A percentile compares a stretch with the other conserved stretches of the same genome.
Evolutionary conservation across 345 rosid species (phyloP).

Genomic region (Aurinia saxatilis): DNA sequence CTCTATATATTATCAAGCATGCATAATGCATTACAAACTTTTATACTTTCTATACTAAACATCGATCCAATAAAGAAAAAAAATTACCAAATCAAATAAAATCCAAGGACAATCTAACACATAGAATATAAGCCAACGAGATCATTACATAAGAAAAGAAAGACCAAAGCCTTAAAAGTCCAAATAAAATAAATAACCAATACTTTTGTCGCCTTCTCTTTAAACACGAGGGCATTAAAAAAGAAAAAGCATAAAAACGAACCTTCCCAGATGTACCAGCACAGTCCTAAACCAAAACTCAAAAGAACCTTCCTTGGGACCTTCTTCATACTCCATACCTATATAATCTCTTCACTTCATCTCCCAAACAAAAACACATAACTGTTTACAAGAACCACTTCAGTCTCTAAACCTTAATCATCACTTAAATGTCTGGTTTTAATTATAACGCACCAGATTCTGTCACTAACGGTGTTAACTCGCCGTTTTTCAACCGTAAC

Average conservation of each 20-base stretch:
- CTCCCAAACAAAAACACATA: background rate
- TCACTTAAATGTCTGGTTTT: constrained; percentile 17
- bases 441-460: constrained; percentile 14
- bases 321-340: constrained; percentile 17
- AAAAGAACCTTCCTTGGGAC: constrained; percentile 19
- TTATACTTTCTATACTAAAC: no score
- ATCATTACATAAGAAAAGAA: background rate
- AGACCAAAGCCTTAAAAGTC: background rate
- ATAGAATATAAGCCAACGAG: no score
- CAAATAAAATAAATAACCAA: background rate
- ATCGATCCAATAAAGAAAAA: no score
- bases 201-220: background rate
- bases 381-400: background rate
- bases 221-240: background rate
- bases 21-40: no score
- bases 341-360: constrained; percentile 8
- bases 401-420: background rate
- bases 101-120: no score
- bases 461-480: constrained; percentile 9
- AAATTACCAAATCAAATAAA: no score
- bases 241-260: background rate
- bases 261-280: constrained; percentile 10
- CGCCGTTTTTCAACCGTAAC: constrained; percentile 15
- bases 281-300: background rate
- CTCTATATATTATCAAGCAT: no score